phyloP scores from a whole-genome alignment of 2,329 filamentous ascomycete species.

The Alternaria angustiovoidea region DNA sequence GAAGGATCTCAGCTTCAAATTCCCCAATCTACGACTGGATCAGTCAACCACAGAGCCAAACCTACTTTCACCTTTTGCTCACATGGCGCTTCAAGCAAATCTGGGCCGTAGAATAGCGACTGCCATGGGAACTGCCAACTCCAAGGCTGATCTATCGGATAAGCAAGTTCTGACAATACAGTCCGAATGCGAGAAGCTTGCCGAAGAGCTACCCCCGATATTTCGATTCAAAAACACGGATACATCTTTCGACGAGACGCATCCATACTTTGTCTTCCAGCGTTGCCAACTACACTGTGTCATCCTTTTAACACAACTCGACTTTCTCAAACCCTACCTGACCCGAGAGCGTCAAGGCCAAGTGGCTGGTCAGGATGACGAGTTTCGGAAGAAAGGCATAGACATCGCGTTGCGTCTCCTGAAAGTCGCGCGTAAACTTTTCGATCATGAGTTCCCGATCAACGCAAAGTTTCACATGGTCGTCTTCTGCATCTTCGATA shows the following conservation, averaged over 20 bases:
- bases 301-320: conserved; percentile 56
- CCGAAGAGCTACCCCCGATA: conserved; percentile 53
- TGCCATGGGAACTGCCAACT: conserved; percentile 30
- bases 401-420: conserved; percentile 57
- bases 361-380: conserved; percentile 44
- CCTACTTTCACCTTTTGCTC: conserved; percentile 55
- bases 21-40: conserved; percentile 54
- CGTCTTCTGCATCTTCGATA: conserved; percentile 62
- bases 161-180: conserved; percentile 39
- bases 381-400: conserved; percentile 55
- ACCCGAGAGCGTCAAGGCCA: conserved; percentile 45
- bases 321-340: conserved; percentile 59
- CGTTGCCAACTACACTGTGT: conserved; percentile 58
- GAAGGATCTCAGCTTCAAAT: conserved; percentile 49
- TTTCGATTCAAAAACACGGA: conserved; percentile 55
- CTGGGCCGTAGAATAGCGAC: conserved; percentile 46
- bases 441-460: conserved; percentile 56
- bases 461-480: conserved; percentile 61
- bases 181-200: conserved; percentile 55
- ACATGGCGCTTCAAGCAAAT: conserved; percentile 54
- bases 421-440: conserved; percentile 51
- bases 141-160: conserved; percentile 24
- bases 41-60: conserved; percentile 44
- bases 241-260: conserved; percentile 51
- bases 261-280: conserved; percentile 58